Evolutionary conservation across 768 basidiomycete species (phyloP).

Genomic region (Mycena indigotica): DNA sequence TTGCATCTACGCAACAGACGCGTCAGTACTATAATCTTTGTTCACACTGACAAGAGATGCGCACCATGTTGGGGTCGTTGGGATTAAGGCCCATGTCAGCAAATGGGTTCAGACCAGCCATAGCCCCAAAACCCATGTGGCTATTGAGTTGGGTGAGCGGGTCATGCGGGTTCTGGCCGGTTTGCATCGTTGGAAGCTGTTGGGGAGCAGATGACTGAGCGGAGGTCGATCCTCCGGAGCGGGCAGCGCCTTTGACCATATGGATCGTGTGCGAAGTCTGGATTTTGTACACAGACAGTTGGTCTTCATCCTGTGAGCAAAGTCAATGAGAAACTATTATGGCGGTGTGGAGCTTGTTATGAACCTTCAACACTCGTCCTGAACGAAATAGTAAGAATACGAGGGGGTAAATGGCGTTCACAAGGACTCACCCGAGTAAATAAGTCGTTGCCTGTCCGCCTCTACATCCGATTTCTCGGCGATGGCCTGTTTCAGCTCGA

Average conservation of each 20-base stretch:
- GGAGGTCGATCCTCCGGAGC: slow-evolving; percentile 45
- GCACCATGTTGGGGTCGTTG: slow-evolving; percentile 92
- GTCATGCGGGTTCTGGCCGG: slow-evolving; percentile 87
- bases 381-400: not conserved
- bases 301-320: slow-evolving; percentile 71
- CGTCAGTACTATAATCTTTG: slow-evolving; percentile 1
- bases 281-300: slow-evolving; percentile 85
- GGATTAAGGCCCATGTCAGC: slow-evolving; percentile 86
- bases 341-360: slow-evolving; percentile 6
- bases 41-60: slow-evolving; percentile 27
- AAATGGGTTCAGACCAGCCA: slow-evolving; percentile 92
- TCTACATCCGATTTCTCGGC: slow-evolving; percentile 83
- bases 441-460: slow-evolving; percentile 85
- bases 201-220: slow-evolving; percentile 50
- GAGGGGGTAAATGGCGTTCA: not conserved
- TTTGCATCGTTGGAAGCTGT: slow-evolving; percentile 81
- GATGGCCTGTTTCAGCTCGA: slow-evolving; percentile 89
- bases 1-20: slow-evolving; percentile 56
- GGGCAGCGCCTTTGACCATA: slow-evolving; percentile 86
- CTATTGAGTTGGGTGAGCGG: slow-evolving; percentile 84
- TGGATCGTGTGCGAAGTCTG: slow-evolving; percentile 86
- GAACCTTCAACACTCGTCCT: slow-evolving; percentile 77
- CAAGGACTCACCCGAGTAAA: slow-evolving; percentile 75
- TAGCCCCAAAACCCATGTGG: slow-evolving; percentile 72
- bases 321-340: slow-evolving; percentile 6